Evolutionary conservation across 768 basidiomycete genomes (phyloP).

Genomic region (Candolleomyces efflorescens): DNA sequence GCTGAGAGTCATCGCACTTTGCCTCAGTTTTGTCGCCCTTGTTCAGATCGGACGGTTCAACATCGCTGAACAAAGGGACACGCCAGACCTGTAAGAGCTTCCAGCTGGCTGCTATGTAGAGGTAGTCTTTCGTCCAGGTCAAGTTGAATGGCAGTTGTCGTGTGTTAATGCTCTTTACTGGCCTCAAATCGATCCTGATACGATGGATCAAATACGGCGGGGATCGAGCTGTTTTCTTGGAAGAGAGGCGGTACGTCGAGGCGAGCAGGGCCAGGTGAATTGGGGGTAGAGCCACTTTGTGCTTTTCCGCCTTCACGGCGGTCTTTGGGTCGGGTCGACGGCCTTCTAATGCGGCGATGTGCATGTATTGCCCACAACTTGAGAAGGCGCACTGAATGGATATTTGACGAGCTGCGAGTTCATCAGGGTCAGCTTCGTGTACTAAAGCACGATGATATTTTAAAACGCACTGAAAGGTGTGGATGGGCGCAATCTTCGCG

Average conservation of each 20-base stretch:
- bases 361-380: constrained; percentile 17
- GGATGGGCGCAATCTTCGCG: constrained; percentile 21
- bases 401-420: constrained; percentile 18
- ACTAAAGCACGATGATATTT: neutral
- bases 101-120: constrained; percentile 19
- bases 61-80: constrained; percentile 16
- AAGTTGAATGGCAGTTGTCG: constrained; percentile 20
- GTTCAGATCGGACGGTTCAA: neutral
- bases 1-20: neutral
- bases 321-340: constrained; percentile 4
- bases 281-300: neutral
- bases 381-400: constrained; percentile 25
- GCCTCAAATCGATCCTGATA: constrained; percentile 12
- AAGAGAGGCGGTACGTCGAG: constrained; percentile 19
- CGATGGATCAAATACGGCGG: constrained; percentile 18
- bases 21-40: neutral
- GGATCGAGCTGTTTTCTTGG: constrained; percentile 12
- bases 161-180: constrained; percentile 6
- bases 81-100: constrained; percentile 15
- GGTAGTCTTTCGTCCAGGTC: constrained; percentile 20
- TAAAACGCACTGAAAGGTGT: constrained; percentile 19
- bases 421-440: neutral
- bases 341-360: constrained; percentile 23
- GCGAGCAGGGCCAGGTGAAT: constrained; percentile 17
- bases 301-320: neutral